Base-by-base conservation (phyloP, 148 eudicot genomes). In the Rheum nobile region DNA sequence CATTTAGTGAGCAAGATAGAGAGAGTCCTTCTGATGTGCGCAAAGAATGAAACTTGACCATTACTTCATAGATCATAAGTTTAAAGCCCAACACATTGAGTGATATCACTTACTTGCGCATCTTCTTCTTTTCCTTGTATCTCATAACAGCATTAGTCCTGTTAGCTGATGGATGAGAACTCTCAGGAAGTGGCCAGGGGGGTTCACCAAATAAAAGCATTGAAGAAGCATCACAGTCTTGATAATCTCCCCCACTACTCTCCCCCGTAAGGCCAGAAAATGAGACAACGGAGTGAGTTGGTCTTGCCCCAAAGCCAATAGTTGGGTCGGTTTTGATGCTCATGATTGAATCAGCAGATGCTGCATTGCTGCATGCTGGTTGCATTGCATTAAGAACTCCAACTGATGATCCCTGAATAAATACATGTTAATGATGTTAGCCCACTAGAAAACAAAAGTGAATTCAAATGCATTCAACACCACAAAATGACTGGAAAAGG, bases 101-200 rank as follows among this genome's bases (percentile, higher is more conserved):
- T 47, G 26, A 17, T 24, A 72, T 77, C 73, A 81, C 93, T 83
- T 87, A 95, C 99, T 87, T 90, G 74, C 97, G 91, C 9, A 81
- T 72, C 83, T 90, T 90, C 87, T 90, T 95, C 83, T 95, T 95
- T 78, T 95, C 99, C 86, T 83, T 91, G 89, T 95, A 95, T 63
- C 99, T 96, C 89, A 85, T 71, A 55, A 95, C 96, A 50, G 99
- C 98, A 81, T 86, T 80, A 38, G 82, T 84, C 82, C 97, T 89
- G 75, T 65, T 87, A 46, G 78, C 79, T 71, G 94, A 78, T 43
- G 85, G 80, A 21, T 67, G 48, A 0, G 86, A 84, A 81, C 81
- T 85, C 57, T 86, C 91, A 22, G 88, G 87, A 54, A 84, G 78
- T 67, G 82, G 78, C 97, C 97, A 86, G 17, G 97, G 90, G 67